phyloP scores from a whole-genome alignment of 2,329 filamentous ascomycete species.

The Aspergillus neotritici region DNA sequence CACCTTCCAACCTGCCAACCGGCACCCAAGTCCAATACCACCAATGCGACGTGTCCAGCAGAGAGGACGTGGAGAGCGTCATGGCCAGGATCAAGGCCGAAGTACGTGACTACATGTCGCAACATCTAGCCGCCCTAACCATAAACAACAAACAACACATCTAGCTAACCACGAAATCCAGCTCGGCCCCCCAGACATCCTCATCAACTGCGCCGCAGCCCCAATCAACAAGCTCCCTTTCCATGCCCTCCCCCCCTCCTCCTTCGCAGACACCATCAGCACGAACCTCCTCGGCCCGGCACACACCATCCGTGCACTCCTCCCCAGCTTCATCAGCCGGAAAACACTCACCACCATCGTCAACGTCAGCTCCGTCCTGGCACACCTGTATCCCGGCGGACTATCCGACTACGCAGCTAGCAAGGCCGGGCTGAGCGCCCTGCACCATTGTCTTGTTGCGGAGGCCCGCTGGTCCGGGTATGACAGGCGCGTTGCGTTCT shows the following conservation, averaged over 20 bases:
- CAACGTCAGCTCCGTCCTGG: constrained; percentile 83
- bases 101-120: too few relatives aligned
- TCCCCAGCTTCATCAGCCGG: constrained; percentile 69
- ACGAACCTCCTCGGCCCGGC: constrained; percentile 85
- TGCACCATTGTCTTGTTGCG: constrained; percentile 76
- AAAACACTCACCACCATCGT: constrained; percentile 76
- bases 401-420: constrained; percentile 80
- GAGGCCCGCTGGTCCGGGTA: constrained; percentile 54
- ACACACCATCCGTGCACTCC: constrained; percentile 77
- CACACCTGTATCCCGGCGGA: constrained; percentile 67
- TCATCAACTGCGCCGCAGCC: too few relatives aligned
- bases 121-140: too few relatives aligned
- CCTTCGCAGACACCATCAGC: constrained; percentile 55
- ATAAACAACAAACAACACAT: too few relatives aligned
- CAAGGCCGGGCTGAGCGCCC: constrained; percentile 79
- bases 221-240: too few relatives aligned
- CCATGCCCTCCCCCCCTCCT: constrained; percentile 25
- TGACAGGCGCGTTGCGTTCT: constrained; percentile 66
- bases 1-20: too few relatives aligned
- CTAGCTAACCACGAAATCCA: too few relatives aligned
- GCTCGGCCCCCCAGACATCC: too few relatives aligned
- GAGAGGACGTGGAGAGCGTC: too few relatives aligned
- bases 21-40: too few relatives aligned
- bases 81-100: too few relatives aligned
- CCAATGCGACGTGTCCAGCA: too few relatives aligned